Conservation (phyloP, 345 rosid species). For the Arabidopsis thaliana region DNA sequence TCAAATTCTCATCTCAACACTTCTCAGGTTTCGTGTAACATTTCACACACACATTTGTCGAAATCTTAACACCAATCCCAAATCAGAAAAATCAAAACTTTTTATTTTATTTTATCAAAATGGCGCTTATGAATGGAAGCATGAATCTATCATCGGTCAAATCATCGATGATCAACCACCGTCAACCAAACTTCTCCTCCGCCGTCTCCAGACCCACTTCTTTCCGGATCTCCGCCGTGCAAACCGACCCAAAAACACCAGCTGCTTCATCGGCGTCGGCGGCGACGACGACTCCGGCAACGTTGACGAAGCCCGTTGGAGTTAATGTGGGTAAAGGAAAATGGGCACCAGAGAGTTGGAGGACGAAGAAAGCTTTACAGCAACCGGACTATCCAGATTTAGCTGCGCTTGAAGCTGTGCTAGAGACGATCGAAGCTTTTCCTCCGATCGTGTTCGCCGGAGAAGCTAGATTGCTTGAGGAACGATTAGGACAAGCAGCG, state of each 20-base stretch:
- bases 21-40: slow-evolving; percentile 47
- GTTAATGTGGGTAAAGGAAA: slow-evolving; percentile 41
- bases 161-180: slow-evolving; percentile 35
- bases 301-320: slow-evolving; percentile 22
- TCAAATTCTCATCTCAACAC: background rate
- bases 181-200: slow-evolving; percentile 38
- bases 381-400: slow-evolving; percentile 65
- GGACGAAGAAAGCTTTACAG: slow-evolving; percentile 59
- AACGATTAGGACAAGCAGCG: slow-evolving; percentile 65
- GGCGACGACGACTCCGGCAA: slow-evolving; percentile 2
- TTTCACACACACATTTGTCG: slow-evolving; percentile 18
- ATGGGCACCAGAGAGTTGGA: slow-evolving; percentile 67
- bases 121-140: slow-evolving; percentile 45
- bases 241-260: slow-evolving; percentile 43
- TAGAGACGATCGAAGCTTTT: slow-evolving; percentile 55
- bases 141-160: slow-evolving; percentile 40
- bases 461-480: slow-evolving; percentile 65
- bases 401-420: slow-evolving; percentile 54
- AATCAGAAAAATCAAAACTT: background rate
- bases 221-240: slow-evolving; percentile 46
- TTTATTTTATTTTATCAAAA: background rate
- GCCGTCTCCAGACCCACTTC: slow-evolving; percentile 28
- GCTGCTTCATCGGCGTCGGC: slow-evolving; percentile 27
- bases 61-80: slow-evolving; percentile 35
- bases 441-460: slow-evolving; percentile 77